Percentiles rank a stretch among this genome's conserved stretches.
phyloP scores from a whole-genome alignment of 2,329 filamentous ascomycete genomes.

The Arthrocladium fulminans region DNA sequence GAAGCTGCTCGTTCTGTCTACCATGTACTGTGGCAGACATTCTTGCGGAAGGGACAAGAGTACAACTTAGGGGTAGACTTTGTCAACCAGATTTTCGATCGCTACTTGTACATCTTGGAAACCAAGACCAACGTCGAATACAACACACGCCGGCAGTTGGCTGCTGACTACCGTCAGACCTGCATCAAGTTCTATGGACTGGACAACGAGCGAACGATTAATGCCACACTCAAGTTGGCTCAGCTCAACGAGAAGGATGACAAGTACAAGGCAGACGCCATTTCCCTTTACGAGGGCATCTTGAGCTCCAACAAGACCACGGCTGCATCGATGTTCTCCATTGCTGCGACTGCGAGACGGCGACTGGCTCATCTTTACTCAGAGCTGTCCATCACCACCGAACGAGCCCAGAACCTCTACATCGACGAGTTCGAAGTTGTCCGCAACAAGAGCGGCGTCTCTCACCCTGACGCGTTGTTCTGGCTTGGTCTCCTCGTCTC shows the following conservation, averaged over 20 bases:
- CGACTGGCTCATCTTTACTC: conserved; percentile 42
- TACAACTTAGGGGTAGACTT: conserved; percentile 35
- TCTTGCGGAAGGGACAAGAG: conserved; percentile 35
- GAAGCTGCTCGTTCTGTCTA: conserved; percentile 40
- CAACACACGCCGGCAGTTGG: conserved; percentile 38
- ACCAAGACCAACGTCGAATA: conserved; percentile 37
- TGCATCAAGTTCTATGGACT: conserved; percentile 33
- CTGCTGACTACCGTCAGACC: conserved; percentile 41
- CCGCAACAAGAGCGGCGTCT: conserved; percentile 38
- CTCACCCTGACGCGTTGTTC: conserved; percentile 36
- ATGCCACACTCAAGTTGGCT: conserved; percentile 34
- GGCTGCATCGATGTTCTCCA: conserved; percentile 28
- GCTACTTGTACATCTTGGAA: conserved; percentile 42
- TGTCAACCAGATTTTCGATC: conserved; percentile 39
- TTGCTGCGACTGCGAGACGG: conserved; percentile 39
- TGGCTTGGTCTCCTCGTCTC: conserved; percentile 38
- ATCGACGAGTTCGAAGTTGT: conserved; percentile 36
- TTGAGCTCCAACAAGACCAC: conserved; percentile 33
- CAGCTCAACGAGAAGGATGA: conserved; percentile 40
- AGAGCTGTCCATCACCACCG: conserved; percentile 31
- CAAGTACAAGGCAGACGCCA: conserved; percentile 36
- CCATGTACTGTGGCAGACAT: conserved; percentile 39
- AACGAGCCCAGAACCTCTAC: conserved; percentile 30
- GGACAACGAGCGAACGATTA: conserved; percentile 30
- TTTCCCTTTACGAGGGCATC: conserved; percentile 40